Base-by-base conservation (phyloP, 768 basidiomycete species). In the Pleurotus tuber-regium region DNA sequence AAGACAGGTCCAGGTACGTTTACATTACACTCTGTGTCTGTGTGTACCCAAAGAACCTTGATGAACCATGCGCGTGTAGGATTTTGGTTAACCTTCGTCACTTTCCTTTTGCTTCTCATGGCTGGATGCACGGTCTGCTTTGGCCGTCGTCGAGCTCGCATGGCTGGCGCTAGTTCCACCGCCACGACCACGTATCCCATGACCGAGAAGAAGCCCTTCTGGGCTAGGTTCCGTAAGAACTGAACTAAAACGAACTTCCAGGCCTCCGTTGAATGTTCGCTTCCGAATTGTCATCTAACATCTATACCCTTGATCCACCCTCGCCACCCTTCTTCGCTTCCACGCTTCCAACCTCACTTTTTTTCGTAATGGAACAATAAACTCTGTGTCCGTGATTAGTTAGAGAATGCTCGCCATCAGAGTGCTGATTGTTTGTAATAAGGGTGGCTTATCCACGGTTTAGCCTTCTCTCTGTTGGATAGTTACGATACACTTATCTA, bases 41-140 rank as follows among this genome's bases (percentile, higher is more conserved):
- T 31, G 35, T 14, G 35, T 28, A 31, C 26, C 42, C 38, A 16
- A 33, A 24, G 30, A n/a, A n/a, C n/a, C n/a, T n/a, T n/a, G n/a
- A n/a, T n/a, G n/a, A n/a, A n/a, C 21, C 7, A 26, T 29, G 23
- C 43, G 6, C 36, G 26, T 16, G 41, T 54, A 86, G 87, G 78
- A 6, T 89, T 89, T 65, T 90, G 88, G 88, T 63, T 90, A 64
- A 88, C 86, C 1, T 81, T 90, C 58, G 80, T 75, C 16, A 65
- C 82, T 10, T 68, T 90, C 61, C 68, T 89, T 56, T 76, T 89
- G 3, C 76, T 84, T 26, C 65, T 82, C 35, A 61, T 88, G 50
- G 85, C 79, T 14, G 85, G 85, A 47, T 79, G 79, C 71, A 83
- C 83, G 2, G 82, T 88, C 30, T 86, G 84, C 71, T 80, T 86